Evolutionary conservation across 2,329 filamentous ascomycete genomes (phyloP).

Genomic region (Alternaria ethzedia): DNA sequence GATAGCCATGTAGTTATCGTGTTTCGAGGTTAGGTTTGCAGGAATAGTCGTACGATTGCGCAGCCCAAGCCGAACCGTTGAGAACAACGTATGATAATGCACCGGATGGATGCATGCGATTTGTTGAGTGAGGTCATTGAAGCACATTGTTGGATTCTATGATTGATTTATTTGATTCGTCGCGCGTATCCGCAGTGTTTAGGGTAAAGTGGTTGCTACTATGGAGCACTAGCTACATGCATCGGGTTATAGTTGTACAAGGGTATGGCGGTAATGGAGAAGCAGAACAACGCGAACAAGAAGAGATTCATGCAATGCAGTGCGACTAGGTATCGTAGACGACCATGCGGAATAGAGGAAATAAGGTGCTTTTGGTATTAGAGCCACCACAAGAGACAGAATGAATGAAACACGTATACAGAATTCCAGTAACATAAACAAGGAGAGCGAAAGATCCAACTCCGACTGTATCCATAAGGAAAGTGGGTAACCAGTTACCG

Average conservation of each 20-base stretch:
- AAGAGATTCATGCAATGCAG: constrained; percentile 2
- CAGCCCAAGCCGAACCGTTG: neutral
- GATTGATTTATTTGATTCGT: neutral
- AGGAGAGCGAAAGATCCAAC: constrained; percentile 1
- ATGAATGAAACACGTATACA: neutral
- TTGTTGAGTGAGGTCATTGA: neutral
- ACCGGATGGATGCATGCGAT: neutral
- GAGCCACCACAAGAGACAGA: neutral
- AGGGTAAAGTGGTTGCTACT: neutral
- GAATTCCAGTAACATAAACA: neutral
- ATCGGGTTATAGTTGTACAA: constrained; percentile 21
- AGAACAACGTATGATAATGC: neutral
- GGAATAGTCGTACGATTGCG: neutral
- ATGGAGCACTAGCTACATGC: neutral
- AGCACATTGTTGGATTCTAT: neutral
- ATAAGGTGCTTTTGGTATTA: constrained; percentile 3
- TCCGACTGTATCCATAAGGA: neutral
- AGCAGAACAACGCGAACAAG: neutral
- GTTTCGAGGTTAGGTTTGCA: neutral
- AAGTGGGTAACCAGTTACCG: neutral
- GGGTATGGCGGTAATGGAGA: constrained; percentile 8
- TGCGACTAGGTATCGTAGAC: constrained; percentile 6
- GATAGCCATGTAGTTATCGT: neutral
- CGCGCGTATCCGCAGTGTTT: neutral
- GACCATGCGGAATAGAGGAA: neutral